A percentile compares a stretch with the other conserved stretches of the same genome.
phyloP scores from a whole-genome alignment of 140 eudicot genomes.

The Senecio squalidus region DNA sequence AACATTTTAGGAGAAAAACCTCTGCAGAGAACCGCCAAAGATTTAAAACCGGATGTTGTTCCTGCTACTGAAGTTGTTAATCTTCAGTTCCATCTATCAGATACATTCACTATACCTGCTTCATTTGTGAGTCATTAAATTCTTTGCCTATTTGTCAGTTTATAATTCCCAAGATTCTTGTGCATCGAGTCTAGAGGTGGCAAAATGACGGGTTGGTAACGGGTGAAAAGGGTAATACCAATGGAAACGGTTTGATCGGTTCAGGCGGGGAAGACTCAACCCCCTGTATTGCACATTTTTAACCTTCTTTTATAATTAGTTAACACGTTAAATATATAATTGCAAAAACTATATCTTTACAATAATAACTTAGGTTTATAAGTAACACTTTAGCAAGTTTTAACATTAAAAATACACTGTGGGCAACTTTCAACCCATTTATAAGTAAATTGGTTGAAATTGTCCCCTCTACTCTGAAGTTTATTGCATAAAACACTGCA shows the following conservation, averaged over 20 bases:
- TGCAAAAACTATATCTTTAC: neutral
- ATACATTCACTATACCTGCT: slow-evolving; percentile 86
- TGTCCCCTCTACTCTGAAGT: slow-evolving; percentile 3
- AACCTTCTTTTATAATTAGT: too few species aligned
- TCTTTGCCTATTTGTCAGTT: neutral
- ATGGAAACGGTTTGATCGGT: too few species aligned
- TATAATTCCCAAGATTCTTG: slow-evolving; percentile 12
- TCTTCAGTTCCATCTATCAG: slow-evolving; percentile 65
- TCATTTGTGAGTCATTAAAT: slow-evolving; percentile 54
- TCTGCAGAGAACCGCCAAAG: slow-evolving; percentile 54
- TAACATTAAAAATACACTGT: neutral
- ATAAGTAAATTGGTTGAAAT: neutral
- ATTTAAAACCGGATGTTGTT: slow-evolving; percentile 32
- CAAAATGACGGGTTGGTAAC: neutral
- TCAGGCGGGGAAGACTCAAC: too few species aligned
- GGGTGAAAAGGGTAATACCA: neutral
- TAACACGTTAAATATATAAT: too few species aligned
- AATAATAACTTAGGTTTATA: too few species aligned
- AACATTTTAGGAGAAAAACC: slow-evolving; percentile 87
- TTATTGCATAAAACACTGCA: neutral
- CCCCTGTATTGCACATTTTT: too few species aligned
- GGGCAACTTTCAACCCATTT: neutral
- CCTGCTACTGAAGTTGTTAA: slow-evolving; percentile 43
- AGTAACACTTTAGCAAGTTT: neutral
- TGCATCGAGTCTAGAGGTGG: slow-evolving; percentile 9